Evolutionary conservation across 306 rosid species (phyloP), one percentile per base, ranked within the genome.

Genomic region (Inga laurina): DNA sequence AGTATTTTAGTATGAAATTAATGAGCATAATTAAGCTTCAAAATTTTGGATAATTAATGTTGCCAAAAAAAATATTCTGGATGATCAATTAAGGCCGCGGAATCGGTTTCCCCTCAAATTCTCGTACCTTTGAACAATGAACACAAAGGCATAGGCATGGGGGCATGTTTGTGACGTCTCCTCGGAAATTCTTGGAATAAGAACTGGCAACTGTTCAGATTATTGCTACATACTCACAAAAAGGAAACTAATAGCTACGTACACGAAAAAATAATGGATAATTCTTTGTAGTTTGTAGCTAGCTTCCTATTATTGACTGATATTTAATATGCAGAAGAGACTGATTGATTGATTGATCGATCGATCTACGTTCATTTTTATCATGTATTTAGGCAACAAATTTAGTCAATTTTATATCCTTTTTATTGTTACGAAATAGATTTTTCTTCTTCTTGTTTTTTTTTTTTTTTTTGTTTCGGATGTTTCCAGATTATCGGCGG

Each of bases 181-280:
- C 88, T 90, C 86, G 83, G 82, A 80, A 82, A 77, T 85, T 85
- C 89, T 85, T 46, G 76, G 86, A 45, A 71, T 5, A 76, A 52
- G 84, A 87, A 84, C 72, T 79, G 74, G 84, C 78, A 84, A 87
- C 72, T 79, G 74, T 76, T 45, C 79, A 78, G 82, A 79, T 78
- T 81, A 52, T 64, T 72, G 37, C 54, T 68, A 27, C 44, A 41
- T 54, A 32, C 77, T 57, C 80, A 79, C 57, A 49, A 5, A 45
- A 72, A 22, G 57, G 3, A 69, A 48, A 48, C 10, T 35, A 24
- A 41, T 0, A 34, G 43, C 30, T 56, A 7, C 30, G 21, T 8
- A 56, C n/a, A 2, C 11, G 24, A 34, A 34, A 21, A 54, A 21
- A 10, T 12, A 12, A 21, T 12, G 62, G 35, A 82, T n/a, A 37